Percentiles rank a stretch among this genome's conserved stretches.
These are phyloP conservation scores for Dothideomycetes sp. DNA, from an alignment of 2,329 filamentous ascomycete species.

Conservation along the genomic window DNA sequence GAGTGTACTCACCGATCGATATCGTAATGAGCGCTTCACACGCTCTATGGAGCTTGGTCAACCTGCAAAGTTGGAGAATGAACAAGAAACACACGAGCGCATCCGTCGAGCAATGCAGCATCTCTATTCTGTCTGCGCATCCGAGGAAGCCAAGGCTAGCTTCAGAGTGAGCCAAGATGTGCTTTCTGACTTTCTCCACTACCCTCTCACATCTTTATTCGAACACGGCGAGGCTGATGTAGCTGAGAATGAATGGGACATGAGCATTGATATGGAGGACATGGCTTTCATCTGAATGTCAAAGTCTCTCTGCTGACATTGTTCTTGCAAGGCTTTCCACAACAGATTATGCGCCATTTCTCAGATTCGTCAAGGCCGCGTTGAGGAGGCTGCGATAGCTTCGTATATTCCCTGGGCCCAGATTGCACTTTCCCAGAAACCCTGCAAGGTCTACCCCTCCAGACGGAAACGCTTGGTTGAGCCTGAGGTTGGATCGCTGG, in stretches of 20 bases:
- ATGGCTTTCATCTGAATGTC: not conserved
- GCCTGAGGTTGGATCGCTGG: no score
- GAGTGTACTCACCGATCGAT: conserved; percentile 44
- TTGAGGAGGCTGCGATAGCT: not conserved
- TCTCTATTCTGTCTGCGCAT: not conserved
- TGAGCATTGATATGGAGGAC: not conserved
- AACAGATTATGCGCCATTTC: not conserved
- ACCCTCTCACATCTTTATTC: not conserved
- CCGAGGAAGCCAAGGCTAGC: not conserved
- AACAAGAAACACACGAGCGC: not conserved
- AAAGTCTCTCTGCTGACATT: not conserved
- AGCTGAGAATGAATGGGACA: not conserved
- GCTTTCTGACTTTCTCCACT: not conserved
- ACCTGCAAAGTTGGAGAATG: not conserved
- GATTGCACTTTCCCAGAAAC: not conserved
- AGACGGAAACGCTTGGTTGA: no score
- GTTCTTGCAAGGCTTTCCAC: not conserved
- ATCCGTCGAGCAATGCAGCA: not conserved
- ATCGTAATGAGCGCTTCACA: conserved; percentile 36
- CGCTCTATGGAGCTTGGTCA: conserved; percentile 17
- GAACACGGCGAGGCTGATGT: not conserved
- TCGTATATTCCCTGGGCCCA: not conserved
- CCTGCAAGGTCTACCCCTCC: no score
- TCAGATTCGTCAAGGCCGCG: not conserved
- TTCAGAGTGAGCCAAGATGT: not conserved